Conservation (phyloP, 2,329 filamentous ascomycete genomes). For the Cladosporium cucumerinum region DNA sequence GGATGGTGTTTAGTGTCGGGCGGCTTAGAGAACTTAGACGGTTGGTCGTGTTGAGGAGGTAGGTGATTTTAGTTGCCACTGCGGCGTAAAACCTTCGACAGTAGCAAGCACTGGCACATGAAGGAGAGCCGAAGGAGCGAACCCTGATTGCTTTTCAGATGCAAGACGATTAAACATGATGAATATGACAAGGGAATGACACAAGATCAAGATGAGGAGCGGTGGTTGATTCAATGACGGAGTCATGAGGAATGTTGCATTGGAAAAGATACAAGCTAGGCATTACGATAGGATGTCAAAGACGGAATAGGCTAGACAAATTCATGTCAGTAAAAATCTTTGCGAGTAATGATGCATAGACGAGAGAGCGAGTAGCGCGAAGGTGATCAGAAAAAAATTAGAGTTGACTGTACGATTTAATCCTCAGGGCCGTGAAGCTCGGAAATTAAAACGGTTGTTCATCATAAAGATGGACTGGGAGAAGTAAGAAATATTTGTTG, state of each 20-base stretch:
- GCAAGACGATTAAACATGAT: background rate
- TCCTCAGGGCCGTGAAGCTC: slow-evolving; percentile 55
- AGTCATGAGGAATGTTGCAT: background rate
- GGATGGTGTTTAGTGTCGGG: background rate
- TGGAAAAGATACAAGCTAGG: background rate
- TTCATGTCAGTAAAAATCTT: background rate
- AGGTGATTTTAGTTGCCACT: background rate
- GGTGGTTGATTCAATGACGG: background rate
- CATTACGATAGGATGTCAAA: background rate
- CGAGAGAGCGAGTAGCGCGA: background rate
- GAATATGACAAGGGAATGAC: background rate
- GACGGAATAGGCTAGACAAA: background rate
- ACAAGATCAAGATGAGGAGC: background rate
- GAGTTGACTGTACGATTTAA: slow-evolving; percentile 57
- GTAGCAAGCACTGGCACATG: background rate
- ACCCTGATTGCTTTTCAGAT: background rate
- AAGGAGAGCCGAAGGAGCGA: background rate
- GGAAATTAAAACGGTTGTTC: slow-evolving; percentile 63
- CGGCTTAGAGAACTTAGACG: background rate
- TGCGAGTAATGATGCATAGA: background rate
- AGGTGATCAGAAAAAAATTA: slow-evolving; percentile 66
- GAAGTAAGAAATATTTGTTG: slow-evolving; percentile 3
- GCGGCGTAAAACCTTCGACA: background rate
- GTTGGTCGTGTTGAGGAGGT: background rate
- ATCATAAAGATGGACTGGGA: slow-evolving; percentile 48